Base-by-base conservation (phyloP, 208 protist species). In the Trypanosomatidae sp. region DNA sequence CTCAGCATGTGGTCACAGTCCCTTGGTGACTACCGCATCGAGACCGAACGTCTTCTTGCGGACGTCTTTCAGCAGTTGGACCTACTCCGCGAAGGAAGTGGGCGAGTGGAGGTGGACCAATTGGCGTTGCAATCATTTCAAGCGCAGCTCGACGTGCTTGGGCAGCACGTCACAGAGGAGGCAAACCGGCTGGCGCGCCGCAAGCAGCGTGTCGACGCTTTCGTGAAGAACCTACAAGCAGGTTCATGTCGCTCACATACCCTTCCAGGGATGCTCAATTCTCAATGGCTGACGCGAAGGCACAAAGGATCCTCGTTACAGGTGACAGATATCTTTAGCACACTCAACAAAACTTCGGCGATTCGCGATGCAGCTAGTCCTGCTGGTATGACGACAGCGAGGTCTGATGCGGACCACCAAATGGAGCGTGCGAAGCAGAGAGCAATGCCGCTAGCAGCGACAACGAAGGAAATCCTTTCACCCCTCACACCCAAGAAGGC, bases 51-150 rank as follows among this genome's bases (percentile, higher is more conserved):
- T 10, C 58, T 80, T 1, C 66, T 80, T 15, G 13, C 33, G 1
- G 64, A 69, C 17, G 19, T 71, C 2, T 80, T 80, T 50, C 30
- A 28, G 1, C 43, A 73, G 25, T 44, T 68, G n/a, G 76, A 80
- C 7, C 36, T 60, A n/a, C 58, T 80, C 7, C 70, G 76, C 13
- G 56, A 76, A 44, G 22, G 19, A 15, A 76, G 70, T 25, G 49
- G 72, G 47, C 70, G 69, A 41, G 56, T 22, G 9, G 66, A 71
- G 49, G 55, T 72, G 65, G 70, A 69, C n/a, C 64, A 71, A 56
- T 53, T 62, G 10, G 25, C 66, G n/a, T 17, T 80, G 46, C 76
- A 69, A 19, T 72, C 70, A 1, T 47, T 72, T 19, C 56, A 68
- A 10, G 70, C 69, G 28, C 70, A 76, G 30, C 49, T 71, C 12